Evolutionary conservation across 2,329 filamentous ascomycete species (phyloP), one percentile per base, ranked within the genome.

Genomic region (Aplosporella prunicola): DNA sequence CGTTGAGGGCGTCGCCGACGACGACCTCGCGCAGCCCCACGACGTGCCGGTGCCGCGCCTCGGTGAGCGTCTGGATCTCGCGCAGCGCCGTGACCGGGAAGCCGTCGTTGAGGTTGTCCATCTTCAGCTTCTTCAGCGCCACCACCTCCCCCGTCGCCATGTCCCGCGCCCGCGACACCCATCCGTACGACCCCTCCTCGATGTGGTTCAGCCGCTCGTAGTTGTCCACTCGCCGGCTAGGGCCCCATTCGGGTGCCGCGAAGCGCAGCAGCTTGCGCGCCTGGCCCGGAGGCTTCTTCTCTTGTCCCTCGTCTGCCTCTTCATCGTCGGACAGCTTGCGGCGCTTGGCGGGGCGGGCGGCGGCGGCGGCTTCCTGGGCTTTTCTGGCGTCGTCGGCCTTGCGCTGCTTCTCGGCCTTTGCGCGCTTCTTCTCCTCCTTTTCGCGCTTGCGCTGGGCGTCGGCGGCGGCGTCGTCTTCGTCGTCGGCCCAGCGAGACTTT

Each of bases 131-230:
- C 69, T 98, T 98, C 46, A 98, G 67, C 10, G 91, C 91, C 14
- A 96, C 88, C 5, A 98, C 72, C 40, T 80, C 74, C 22, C 83
- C 82, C 0, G 83, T 89, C 4, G 68, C 64, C 20, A 72, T 68
- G 50, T 93, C 81, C 44, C 72, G 79, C 9, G 87, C 91, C 41
- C 91, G 74, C 38, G 88, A 88, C 4, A 98, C 91, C 74, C 80
- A 89, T 30, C 91, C 91, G 60, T 98, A 98, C 7, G 87, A 87
- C 23, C 91, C 91, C 65, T 98, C 91, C 61, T 96, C 91, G 51
- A 98, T 98, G 56, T 91, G 83, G 60, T 98, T 98, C 40, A 98
- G 69, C 48, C 84, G 82, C 52, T 95, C 84, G 63, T 88, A 98
- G 53, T 85, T 80, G 53, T 89, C 82, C 17, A 93, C 81, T 55